A percentile compares a stretch with the other conserved stretches of the same genome.
phyloP scores from a whole-genome alignment of 805 yeast species.

The Candida caryicola region DNA sequence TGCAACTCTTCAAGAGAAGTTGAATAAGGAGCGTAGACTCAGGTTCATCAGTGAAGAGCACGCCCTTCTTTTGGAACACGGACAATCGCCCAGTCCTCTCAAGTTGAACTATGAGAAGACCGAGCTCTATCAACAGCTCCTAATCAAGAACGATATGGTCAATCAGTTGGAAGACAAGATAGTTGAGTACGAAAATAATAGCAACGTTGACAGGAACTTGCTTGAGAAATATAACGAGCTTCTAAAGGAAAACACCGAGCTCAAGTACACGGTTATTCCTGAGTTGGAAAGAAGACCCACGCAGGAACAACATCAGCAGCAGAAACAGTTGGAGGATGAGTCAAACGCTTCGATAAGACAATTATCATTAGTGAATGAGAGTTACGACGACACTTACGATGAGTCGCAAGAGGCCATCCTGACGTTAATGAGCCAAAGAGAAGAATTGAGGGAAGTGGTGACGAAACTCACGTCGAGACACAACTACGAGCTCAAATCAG shows the following conservation, averaged over 20 bases:
- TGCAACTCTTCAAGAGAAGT: slow-evolving; percentile 51
- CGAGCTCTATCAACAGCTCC: slow-evolving; percentile 46
- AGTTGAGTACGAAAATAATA: slow-evolving; percentile 28
- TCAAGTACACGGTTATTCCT: slow-evolving; percentile 46
- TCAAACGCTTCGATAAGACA: slow-evolving; percentile 3
- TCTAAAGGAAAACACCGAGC: slow-evolving; percentile 38
- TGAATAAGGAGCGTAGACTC: slow-evolving; percentile 62
- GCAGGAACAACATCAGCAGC: slow-evolving; percentile 1
- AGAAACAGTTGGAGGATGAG: not conserved
- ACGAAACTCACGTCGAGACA: slow-evolving; percentile 36
- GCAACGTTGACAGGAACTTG: slow-evolving; percentile 29
- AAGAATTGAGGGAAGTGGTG: slow-evolving; percentile 41
- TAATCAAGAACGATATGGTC: slow-evolving; percentile 47
- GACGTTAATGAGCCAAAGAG: slow-evolving; percentile 30
- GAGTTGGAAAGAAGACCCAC: slow-evolving; percentile 37
- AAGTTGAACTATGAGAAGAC: slow-evolving; percentile 58
- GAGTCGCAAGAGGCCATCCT: slow-evolving; percentile 10
- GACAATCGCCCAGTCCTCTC: slow-evolving; percentile 50
- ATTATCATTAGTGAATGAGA: slow-evolving; percentile 6
- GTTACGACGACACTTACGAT: slow-evolving; percentile 10
- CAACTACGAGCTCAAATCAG: slow-evolving; percentile 32
- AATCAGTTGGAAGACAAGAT: slow-evolving; percentile 47
- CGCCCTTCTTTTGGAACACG: slow-evolving; percentile 53
- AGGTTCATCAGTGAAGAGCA: slow-evolving; percentile 73
- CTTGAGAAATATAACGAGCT: slow-evolving; percentile 39